These are phyloP conservation scores for Diplogelasinospora grovesii DNA, from an alignment of 495 filamentous ascomycete species.

Conservation along the genomic window DNA sequence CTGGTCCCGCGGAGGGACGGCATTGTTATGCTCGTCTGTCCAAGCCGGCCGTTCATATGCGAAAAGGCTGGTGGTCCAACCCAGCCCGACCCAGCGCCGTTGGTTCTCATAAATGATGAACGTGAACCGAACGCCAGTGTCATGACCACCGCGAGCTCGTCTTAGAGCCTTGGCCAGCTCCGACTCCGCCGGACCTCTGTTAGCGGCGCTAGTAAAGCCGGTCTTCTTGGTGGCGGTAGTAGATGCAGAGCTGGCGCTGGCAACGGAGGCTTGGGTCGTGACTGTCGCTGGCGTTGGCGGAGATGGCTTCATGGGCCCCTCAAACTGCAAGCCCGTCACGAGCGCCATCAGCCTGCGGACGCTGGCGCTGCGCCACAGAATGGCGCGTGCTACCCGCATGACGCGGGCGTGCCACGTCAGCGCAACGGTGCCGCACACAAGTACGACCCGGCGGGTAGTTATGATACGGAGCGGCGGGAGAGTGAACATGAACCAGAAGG, in stretches of 20 bases:
- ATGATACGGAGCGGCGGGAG: conserved; percentile 78
- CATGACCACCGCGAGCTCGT: conserved; percentile 33
- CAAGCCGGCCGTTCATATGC: conserved; percentile 82
- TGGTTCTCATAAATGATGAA: conserved; percentile 97
- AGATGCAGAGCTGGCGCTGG: conserved; percentile 10
- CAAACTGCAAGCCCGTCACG: conserved; percentile 75
- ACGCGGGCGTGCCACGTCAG: conserved; percentile 89
- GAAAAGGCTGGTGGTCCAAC: conserved; percentile 88
- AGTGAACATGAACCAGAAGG: conserved; percentile 77
- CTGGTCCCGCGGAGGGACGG: conserved; percentile 66
- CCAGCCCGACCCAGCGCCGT: conserved; percentile 87
- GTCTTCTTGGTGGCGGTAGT: conserved; percentile 8
- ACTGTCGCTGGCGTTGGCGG: conserved; percentile 8
- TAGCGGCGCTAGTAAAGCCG: conserved; percentile 1
- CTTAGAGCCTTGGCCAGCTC: conserved; percentile 32
- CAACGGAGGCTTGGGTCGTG: conserved; percentile 13
- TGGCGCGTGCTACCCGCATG: conserved; percentile 73
- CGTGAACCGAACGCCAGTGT: conserved; percentile 82
- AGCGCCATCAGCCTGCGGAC: conserved; percentile 59
- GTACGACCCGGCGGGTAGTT: conserved; percentile 75
- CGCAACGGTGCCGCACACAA: conserved; percentile 71
- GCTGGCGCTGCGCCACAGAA: conserved; percentile 80
- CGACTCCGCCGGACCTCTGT: conserved; percentile 20
- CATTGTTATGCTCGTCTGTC: conserved; percentile 93
- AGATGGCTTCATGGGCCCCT: conserved; percentile 24